These are phyloP conservation scores for Pichia sp. DNA, from an alignment of 1,139 yeast species.

Conservation along the genomic window DNA sequence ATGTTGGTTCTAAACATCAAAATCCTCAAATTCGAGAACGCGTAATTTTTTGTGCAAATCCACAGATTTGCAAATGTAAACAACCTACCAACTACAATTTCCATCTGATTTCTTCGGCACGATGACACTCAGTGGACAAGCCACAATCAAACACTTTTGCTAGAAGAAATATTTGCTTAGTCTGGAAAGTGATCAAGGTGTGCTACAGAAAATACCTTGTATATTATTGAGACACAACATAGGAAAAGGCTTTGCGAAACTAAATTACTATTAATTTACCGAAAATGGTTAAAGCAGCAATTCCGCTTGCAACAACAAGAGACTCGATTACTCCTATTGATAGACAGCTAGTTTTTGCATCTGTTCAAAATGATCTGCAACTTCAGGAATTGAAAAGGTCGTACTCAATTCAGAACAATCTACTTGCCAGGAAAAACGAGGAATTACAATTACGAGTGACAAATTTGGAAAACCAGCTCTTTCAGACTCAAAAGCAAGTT, in stretches of 20 bases:
- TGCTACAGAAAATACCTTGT: background rate
- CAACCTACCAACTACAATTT: background rate
- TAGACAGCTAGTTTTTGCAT: constrained; percentile 1
- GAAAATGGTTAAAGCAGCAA: constrained; percentile 13
- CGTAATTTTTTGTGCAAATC: background rate
- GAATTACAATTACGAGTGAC: constrained; percentile 45
- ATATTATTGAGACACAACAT: background rate
- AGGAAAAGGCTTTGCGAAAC: background rate
- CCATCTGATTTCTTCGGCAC: too few relatives aligned
- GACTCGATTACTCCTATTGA: constrained; percentile 12
- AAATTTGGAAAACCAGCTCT: constrained; percentile 47
- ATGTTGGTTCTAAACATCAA: background rate
- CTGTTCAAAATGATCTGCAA: constrained; percentile 6
- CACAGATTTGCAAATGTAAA: background rate
- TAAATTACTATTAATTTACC: background rate
- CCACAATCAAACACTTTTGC: background rate
- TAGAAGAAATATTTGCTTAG: background rate
- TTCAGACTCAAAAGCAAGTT: constrained; percentile 47
- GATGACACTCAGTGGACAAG: too few relatives aligned
- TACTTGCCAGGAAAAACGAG: constrained; percentile 54
- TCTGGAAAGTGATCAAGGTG: background rate
- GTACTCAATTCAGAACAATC: constrained; percentile 45
- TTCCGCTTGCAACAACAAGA: constrained; percentile 5
- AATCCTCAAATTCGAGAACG: background rate
- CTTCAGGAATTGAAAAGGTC: constrained; percentile 24